phyloP scores from a whole-genome alignment of 2,329 filamentous ascomycete genomes.

The Aspergillus sergii region DNA sequence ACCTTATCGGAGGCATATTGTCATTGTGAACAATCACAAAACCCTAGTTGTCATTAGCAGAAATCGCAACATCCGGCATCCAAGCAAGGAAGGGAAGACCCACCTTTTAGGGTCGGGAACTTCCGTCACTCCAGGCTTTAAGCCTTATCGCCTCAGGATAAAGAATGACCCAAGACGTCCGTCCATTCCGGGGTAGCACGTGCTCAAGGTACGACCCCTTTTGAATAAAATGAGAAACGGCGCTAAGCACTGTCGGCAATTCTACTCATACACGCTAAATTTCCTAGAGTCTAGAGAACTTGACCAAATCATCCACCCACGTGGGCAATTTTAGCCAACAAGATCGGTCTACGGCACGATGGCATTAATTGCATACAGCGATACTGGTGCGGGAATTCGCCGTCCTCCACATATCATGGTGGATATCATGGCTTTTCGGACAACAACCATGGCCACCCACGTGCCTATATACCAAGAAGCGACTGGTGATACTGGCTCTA shows the following conservation, averaged over 20 bases:
- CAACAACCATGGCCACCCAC: not conserved
- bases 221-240: not conserved
- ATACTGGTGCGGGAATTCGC: too few relatives aligned
- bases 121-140: too few relatives aligned
- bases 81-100: not conserved
- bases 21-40: not conserved
- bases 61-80: not conserved
- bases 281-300: not conserved
- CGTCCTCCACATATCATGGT: not conserved
- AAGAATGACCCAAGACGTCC: not conserved
- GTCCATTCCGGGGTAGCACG: not conserved
- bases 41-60: not conserved
- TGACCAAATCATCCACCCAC: not conserved
- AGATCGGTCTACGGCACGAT: too few relatives aligned
- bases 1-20: not conserved
- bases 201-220: not conserved
- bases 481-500: not conserved
- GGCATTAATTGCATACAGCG: too few relatives aligned
- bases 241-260: not conserved
- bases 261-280: not conserved
- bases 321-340: not conserved
- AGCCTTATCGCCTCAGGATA: too few relatives aligned
- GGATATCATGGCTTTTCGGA: not conserved
- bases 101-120: too few relatives aligned
- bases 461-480: not conserved